phyloP scores from a whole-genome alignment of 192 early-diverging fungal species.

The Nowakowskiella sp. region DNA sequence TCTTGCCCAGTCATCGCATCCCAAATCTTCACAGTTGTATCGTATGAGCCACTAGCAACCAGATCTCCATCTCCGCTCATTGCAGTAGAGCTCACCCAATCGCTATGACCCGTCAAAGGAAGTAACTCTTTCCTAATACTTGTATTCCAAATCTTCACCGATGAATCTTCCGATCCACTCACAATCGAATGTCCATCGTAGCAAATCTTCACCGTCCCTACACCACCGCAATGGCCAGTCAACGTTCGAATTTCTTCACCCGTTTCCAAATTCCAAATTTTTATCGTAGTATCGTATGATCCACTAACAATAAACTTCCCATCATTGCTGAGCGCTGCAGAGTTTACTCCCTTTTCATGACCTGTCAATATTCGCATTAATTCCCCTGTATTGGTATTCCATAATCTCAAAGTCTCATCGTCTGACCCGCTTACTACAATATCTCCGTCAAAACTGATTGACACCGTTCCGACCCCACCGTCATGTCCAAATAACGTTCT shows the following conservation, averaged over 20 bases:
- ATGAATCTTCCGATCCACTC: conserved; percentile 86
- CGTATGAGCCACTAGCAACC: conserved; percentile 74
- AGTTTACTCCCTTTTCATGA: conserved; percentile 70
- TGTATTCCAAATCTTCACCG: conserved; percentile 82
- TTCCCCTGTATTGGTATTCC: conserved; percentile 63
- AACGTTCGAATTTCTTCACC: conserved; percentile 70
- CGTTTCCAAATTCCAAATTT: conserved; percentile 83
- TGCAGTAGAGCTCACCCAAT: not conserved
- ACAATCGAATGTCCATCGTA: conserved; percentile 93
- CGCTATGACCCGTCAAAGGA: not conserved
- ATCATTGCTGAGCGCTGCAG: conserved; percentile 71
- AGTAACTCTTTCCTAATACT: not conserved
- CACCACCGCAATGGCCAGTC: conserved; percentile 75
- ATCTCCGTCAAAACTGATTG: conserved; percentile 64
- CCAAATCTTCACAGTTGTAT: conserved; percentile 78
- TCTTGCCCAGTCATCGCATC: conserved; percentile 69
- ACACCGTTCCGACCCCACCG: conserved; percentile 83
- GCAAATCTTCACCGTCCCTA: conserved; percentile 82
- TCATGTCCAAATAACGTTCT: conserved; percentile 33
- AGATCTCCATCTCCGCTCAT: conserved; percentile 51
- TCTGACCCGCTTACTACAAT: conserved; percentile 77
- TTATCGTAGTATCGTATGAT: conserved; percentile 81
- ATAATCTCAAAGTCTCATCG: conserved; percentile 71
- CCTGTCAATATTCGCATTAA: conserved; percentile 70
- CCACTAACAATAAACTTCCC: conserved; percentile 69